Evolutionary conservation across 2,329 filamentous ascomycete species (phyloP).

Genomic region (Aspergillus felis): DNA sequence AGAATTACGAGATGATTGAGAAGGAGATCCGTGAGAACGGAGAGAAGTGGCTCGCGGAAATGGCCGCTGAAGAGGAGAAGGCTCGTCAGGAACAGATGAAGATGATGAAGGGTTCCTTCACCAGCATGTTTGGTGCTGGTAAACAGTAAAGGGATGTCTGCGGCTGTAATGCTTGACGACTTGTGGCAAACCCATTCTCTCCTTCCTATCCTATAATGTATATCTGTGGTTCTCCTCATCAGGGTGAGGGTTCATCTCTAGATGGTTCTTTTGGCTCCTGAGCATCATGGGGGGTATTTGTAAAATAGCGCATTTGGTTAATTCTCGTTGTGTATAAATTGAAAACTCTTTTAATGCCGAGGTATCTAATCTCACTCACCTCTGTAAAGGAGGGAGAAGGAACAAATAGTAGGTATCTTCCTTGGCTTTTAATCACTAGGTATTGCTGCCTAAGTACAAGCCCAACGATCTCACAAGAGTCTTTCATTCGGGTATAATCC

Average conservation of each 20-base stretch:
- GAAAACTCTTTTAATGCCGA: conserved; percentile 13
- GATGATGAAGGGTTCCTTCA: conserved; percentile 79
- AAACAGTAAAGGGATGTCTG: conserved; percentile 19
- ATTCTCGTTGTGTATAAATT: conserved; percentile 23
- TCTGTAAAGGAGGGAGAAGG: background rate
- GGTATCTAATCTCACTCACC: background rate
- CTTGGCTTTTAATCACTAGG: background rate
- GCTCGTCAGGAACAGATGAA: conserved; percentile 85
- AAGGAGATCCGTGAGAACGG: conserved; percentile 90
- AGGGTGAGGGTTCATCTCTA: conserved; percentile 24
- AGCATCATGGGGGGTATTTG: conserved; percentile 29
- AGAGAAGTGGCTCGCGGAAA: conserved; percentile 93
- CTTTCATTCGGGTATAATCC: background rate
- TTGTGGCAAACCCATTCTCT: conserved; percentile 6
- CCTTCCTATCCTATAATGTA: conserved; percentile 18
- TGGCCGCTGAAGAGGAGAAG: conserved; percentile 83
- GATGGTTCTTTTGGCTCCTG: conserved; percentile 25
- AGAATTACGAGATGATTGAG: conserved; percentile 84
- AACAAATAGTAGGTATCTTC: background rate
- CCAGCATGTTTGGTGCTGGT: conserved; percentile 49
- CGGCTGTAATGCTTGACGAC: conserved; percentile 4
- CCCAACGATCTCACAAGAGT: background rate
- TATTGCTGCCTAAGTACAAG: background rate
- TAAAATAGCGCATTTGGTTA: conserved; percentile 33
- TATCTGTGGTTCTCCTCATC: conserved; percentile 14